Base-by-base conservation (phyloP, 805 yeast genomes). In the Metschnikowia aberdeeniae region DNA sequence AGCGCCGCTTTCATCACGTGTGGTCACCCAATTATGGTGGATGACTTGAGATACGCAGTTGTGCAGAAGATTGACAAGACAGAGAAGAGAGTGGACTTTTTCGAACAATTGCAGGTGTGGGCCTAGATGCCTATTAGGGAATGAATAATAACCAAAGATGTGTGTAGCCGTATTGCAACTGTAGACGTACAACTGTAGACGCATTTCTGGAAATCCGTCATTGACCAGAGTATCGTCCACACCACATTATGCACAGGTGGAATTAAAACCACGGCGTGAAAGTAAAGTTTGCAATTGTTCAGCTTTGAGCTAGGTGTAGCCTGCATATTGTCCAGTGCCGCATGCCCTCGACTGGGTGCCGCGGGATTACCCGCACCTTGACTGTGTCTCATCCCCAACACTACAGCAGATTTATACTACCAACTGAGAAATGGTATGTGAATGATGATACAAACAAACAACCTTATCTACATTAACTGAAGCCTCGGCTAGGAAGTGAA, bases 1-100 rank as follows among this genome's bases (percentile, higher is more conserved):
- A 66, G 82, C 3, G 58, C 74, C n/a, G 62, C 64, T 9, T 64
- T 64, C 36, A 55, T 64, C 2, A 53, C 66, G 0, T 65, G 70
- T 44, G 69, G 67, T 5, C 65, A 62, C 40, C 67, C 69, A 2
- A 40, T 50, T 11, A 59, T 65, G 68, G 66, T 63, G 22, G 70
- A 64, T 36, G 67, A 61, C 28, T 31, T 65, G 32, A 51, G 69
- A 17, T 55, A 55, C n/a, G 45, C 39, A 6, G 56, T 55, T 22
- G 55, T 53, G 33, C 43, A 45, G 19, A 46, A 44, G 41, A 44
- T 55, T 2, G 54, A 48, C 44, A 50, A 62, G 26, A 49, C 55
- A 1, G 42, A 44, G 4, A 55, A 53, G 35, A 39, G 58, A n/a
- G 43, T 55, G 5, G 58, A 55, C 36, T 53, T 53, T 27, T 55